Conservation (phyloP, 2,329 filamentous ascomycete species). For the Scorias spongiosa region DNA sequence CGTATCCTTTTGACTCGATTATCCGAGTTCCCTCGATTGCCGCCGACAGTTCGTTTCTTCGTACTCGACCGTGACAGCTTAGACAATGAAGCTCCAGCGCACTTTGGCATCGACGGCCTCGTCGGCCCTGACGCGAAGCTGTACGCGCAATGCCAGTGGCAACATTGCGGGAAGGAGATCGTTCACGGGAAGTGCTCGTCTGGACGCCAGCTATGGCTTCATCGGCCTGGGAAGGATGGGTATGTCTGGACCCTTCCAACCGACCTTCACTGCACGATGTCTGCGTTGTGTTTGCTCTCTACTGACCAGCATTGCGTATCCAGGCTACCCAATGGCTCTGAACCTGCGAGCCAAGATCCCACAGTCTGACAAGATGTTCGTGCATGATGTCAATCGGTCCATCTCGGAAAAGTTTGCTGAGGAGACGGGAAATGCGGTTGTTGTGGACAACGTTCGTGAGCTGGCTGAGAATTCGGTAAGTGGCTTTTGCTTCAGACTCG, state of each 20-base stretch:
- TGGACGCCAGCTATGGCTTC: conserved; percentile 34
- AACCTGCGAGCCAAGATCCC: conserved; percentile 55
- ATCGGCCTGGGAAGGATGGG: conserved; percentile 37
- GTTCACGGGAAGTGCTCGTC: conserved; percentile 28
- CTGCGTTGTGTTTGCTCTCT: not conserved
- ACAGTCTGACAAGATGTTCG: conserved; percentile 43
- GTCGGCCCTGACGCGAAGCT: not conserved
- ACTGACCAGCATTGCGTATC: not conserved
- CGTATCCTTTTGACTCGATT: too few relatives aligned
- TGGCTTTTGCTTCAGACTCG: conserved; percentile 11
- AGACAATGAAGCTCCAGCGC: not conserved
- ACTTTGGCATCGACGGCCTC: not conserved
- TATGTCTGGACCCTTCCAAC: conserved; percentile 13
- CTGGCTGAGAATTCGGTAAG: conserved; percentile 54
- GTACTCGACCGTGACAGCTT: too few relatives aligned
- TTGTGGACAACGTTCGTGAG: conserved; percentile 43
- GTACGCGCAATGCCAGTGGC: not conserved
- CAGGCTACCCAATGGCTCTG: conserved; percentile 58
- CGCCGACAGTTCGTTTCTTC: too few relatives aligned
- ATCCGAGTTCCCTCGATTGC: too few relatives aligned
- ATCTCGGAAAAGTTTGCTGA: conserved; percentile 41
- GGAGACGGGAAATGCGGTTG: conserved; percentile 37
- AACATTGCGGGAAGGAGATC: conserved; percentile 18
- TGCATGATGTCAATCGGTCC: conserved; percentile 50
- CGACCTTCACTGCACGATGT: conserved; percentile 6